Evolutionary conservation across 331 rosid genomes (phyloP).

Genomic region (Phaseolus coccineus): DNA sequence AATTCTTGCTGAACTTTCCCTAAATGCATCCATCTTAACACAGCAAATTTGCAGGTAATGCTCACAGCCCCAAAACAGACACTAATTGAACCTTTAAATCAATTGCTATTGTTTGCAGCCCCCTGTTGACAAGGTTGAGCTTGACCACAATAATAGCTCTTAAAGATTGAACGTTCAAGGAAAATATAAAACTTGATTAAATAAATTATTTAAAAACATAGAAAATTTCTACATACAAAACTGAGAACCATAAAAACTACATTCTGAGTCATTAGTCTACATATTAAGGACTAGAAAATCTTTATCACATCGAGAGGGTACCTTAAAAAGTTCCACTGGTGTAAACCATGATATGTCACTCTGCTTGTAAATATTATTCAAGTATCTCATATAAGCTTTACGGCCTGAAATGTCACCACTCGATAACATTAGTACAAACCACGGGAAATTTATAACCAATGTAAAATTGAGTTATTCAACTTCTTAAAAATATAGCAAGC

Average conservation of each 20-base stretch:
- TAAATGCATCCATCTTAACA: not conserved
- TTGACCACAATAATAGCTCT: slow-evolving; percentile 9
- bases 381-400: slow-evolving; percentile 79
- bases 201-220: not conserved
- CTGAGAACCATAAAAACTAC: slow-evolving; percentile 15
- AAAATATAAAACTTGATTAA: not conserved
- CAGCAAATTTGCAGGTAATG: slow-evolving; percentile 16
- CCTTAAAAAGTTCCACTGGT: slow-evolving; percentile 97
- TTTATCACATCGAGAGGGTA: slow-evolving; percentile 39
- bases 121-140: slow-evolving; percentile 21
- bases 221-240: slow-evolving; percentile 20
- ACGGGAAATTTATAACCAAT: slow-evolving; percentile 5
- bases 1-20: not conserved
- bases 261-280: slow-evolving; percentile 6
- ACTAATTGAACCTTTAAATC: slow-evolving; percentile 26
- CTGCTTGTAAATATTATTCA: slow-evolving; percentile 84
- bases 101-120: slow-evolving; percentile 26
- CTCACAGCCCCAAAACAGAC: slow-evolving; percentile 18
- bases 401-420: slow-evolving; percentile 66
- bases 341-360: slow-evolving; percentile 90
- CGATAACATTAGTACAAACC: slow-evolving; percentile 33
- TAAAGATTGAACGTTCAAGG: slow-evolving; percentile 6
- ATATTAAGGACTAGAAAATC: slow-evolving; percentile 4
- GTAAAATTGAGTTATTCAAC: not conserved
- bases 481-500: slow-evolving; percentile 11